Evolutionary conservation across 2,329 filamentous ascomycete genomes (phyloP).

Genomic region (Hypoxylon sp.): DNA sequence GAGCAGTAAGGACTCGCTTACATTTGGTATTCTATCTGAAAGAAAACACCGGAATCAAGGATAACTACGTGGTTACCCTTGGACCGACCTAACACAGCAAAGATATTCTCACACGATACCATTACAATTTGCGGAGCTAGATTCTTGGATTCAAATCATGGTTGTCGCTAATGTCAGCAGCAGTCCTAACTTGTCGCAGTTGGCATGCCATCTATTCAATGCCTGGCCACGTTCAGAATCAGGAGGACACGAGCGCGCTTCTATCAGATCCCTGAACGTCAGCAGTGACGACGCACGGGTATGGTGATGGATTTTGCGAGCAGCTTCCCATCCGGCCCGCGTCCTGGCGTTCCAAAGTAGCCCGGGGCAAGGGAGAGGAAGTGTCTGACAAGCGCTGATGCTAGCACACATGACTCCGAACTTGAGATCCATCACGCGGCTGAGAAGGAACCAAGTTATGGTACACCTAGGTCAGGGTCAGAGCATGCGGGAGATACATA

Average conservation of each 20-base stretch:
- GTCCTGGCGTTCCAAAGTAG: slow-evolving; percentile 44
- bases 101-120: neutral
- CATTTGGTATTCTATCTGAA: neutral
- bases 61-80: neutral
- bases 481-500: slow-evolving; percentile 2
- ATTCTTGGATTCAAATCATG: slow-evolving; percentile 27
- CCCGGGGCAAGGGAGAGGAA: slow-evolving; percentile 42
- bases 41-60: neutral
- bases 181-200: slow-evolving; percentile 44
- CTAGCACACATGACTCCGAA: slow-evolving; percentile 40
- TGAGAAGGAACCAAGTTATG: slow-evolving; percentile 45
- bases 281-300: slow-evolving; percentile 19
- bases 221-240: slow-evolving; percentile 29
- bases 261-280: slow-evolving; percentile 45
- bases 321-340: slow-evolving; percentile 39
- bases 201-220: slow-evolving; percentile 44
- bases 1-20: neutral
- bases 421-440: slow-evolving; percentile 43
- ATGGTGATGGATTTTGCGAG: slow-evolving; percentile 26
- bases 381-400: slow-evolving; percentile 39
- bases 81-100: neutral
- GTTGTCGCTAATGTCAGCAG: slow-evolving; percentile 38
- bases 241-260: slow-evolving; percentile 31
- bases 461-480: slow-evolving; percentile 30
- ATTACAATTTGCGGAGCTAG: neutral